Evolutionary conservation across 2,329 filamentous ascomycete genomes (phyloP).

Genomic region (Epichloe sibirici): DNA sequence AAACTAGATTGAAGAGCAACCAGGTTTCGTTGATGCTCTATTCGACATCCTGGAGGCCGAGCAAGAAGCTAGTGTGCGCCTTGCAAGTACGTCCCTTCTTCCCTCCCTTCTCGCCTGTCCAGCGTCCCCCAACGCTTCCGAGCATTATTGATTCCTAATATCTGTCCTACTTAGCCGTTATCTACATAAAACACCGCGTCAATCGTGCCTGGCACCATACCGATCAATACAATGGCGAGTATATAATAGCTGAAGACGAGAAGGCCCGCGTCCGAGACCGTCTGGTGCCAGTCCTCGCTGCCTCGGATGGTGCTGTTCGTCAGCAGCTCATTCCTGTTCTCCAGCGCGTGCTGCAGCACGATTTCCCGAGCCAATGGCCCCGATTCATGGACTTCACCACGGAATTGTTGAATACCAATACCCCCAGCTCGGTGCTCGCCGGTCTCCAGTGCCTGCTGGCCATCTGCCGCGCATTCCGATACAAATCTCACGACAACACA

Average conservation of each 20-base stretch:
- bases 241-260: constrained; percentile 75
- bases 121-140: constrained; percentile 1
- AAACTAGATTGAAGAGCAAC: constrained; percentile 70
- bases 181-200: constrained; percentile 97
- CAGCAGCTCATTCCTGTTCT: constrained; percentile 89
- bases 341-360: constrained; percentile 89
- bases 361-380: constrained; percentile 92
- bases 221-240: constrained; percentile 62
- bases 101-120: constrained; percentile 6
- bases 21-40: constrained; percentile 82
- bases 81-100: constrained; percentile 60
- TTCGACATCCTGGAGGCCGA: constrained; percentile 84
- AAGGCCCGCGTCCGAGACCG: constrained; percentile 79
- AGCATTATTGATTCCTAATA: constrained; percentile 8
- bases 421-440: constrained; percentile 77
- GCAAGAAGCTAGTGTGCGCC: constrained; percentile 69
- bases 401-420: constrained; percentile 76
- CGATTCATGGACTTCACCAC: constrained; percentile 87
- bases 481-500: constrained; percentile 70
- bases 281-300: constrained; percentile 77
- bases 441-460: constrained; percentile 88
- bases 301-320: constrained; percentile 68
- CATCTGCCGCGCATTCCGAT: constrained; percentile 90
- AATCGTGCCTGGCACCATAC: constrained; percentile 77
- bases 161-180: constrained; percentile 52